Base-by-base conservation (phyloP, 164 flowering plant species). In the Malania oleifera region DNA sequence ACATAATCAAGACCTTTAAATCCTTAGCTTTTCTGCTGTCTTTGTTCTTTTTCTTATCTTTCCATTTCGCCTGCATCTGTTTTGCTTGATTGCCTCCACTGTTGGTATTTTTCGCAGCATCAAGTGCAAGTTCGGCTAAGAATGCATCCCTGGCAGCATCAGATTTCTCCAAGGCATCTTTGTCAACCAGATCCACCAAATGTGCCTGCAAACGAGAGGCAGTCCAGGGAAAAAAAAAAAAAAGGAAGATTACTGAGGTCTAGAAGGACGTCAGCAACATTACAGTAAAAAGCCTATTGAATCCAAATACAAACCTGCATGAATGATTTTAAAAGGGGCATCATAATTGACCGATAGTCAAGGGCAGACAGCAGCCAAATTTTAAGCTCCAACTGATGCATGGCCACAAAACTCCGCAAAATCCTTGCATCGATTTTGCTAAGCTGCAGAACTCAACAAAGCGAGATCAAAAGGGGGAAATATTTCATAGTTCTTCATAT, bases 21-120 rank as follows among this genome's bases (percentile, higher is more conserved):
- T 44, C 15, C 48, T 14, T 44, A 20, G 4, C 23, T 20, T 44
- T 44, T 44, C 48, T 5, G 5, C 5, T 17, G 5, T 49, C 13
- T 11, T 49, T 47, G 7, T 49, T 49, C 53, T 49, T 49, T 49
- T 49, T 49, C 53, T 49, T 49, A 24, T 6, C 53, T 23, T 49
- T 49, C 13, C 3, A 1, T 15, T 49, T 49, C 23, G 14, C 51
- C 18, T 49, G 27, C 18, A 49, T 11, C 1, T 14, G 29, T 43
- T 20, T 43, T 19, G 8, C 27, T 49, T 7, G 31, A 5, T 24
- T 17, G 15, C 15, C 15, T 47, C 26, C 53, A 22, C 29, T 17
- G 18, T 12, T 22, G 3, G 3, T 23, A 27, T 15, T 18, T 17
- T 49, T 24, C 28, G 22, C 10, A 27, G 27, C 2, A 49, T 49